phyloP scores from a whole-genome alignment of 805 yeast species.

The Wickerhamomyces bisporus region DNA sequence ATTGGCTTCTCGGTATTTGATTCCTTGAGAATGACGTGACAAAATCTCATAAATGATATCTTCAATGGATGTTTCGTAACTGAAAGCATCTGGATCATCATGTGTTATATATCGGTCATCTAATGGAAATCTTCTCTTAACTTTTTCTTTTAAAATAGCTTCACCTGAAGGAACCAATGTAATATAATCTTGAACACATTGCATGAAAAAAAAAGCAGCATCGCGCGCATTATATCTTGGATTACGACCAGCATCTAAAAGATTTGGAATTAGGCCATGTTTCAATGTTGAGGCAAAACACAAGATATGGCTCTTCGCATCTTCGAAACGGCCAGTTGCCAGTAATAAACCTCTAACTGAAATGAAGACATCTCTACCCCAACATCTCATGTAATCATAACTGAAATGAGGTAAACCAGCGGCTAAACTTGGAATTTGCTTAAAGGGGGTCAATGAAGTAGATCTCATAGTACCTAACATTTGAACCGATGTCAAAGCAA shows the following conservation, averaged over 20 bases:
- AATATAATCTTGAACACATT: slow-evolving; percentile 82
- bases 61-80: slow-evolving; percentile 60
- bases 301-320: slow-evolving; percentile 75
- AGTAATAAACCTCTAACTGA: slow-evolving; percentile 77
- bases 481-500: slow-evolving; percentile 80
- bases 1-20: slow-evolving; percentile 86
- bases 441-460: slow-evolving; percentile 68
- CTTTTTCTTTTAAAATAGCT: slow-evolving; percentile 60
- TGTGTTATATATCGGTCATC: slow-evolving; percentile 73
- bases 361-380: slow-evolving; percentile 97
- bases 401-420: slow-evolving; percentile 97
- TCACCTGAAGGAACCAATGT: slow-evolving; percentile 63
- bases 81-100: slow-evolving; percentile 72
- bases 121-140: slow-evolving; percentile 79
- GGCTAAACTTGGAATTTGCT: slow-evolving; percentile 70
- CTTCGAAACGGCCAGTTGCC: slow-evolving; percentile 71
- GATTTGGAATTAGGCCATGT: slow-evolving; percentile 92
- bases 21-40: slow-evolving; percentile 84
- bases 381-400: slow-evolving; percentile 87
- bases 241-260: slow-evolving; percentile 86
- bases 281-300: slow-evolving; percentile 88
- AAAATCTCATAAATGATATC: slow-evolving; percentile 82
- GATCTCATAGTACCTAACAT: slow-evolving; percentile 72
- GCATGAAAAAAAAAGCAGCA: slow-evolving; percentile 93
- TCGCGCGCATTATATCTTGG: slow-evolving; percentile 96